phyloP scores from a whole-genome alignment of 2,329 filamentous ascomycete species.

The Neofusicoccum laricinum region DNA sequence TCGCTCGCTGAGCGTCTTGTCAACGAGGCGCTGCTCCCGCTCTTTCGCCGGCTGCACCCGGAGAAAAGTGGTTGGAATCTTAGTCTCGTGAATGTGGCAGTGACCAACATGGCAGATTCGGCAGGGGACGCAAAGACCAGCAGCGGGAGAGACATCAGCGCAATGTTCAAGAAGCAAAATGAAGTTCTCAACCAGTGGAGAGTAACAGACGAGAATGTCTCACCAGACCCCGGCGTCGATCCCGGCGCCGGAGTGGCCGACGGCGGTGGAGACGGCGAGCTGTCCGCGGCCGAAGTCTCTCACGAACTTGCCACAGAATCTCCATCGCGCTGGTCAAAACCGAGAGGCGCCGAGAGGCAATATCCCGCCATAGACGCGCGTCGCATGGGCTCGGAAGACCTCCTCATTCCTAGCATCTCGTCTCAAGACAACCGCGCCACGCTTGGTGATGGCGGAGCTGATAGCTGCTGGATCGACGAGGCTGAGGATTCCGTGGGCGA shows the following conservation, averaged over 20 bases:
- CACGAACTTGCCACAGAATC: neutral
- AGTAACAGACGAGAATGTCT: constrained; percentile 19
- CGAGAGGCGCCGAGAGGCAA: neutral
- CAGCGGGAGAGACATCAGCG: constrained; percentile 69
- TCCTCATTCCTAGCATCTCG: constrained; percentile 26
- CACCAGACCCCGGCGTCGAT: neutral
- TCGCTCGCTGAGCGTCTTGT: constrained; percentile 67
- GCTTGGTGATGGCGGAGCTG: constrained; percentile 19
- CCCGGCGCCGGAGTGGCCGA: neutral
- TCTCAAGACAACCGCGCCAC: constrained; percentile 19
- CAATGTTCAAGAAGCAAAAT: constrained; percentile 77
- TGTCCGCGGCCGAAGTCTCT: neutral
- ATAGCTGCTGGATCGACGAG: constrained; percentile 20
- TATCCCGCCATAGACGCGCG: constrained; percentile 7
- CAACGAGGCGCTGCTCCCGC: constrained; percentile 62
- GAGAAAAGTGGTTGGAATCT: constrained; percentile 73
- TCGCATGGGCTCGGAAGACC: constrained; percentile 31
- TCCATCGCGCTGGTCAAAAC: neutral
- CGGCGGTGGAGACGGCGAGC: neutral
- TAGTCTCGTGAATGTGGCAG: constrained; percentile 81
- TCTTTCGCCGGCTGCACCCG: constrained; percentile 73
- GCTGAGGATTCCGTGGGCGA: constrained; percentile 28
- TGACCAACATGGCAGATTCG: constrained; percentile 70
- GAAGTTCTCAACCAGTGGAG: constrained; percentile 62
- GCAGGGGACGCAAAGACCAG: constrained; percentile 44